Percentiles rank a stretch among this genome's conserved stretches.
Conservation (phyloP, 164 flowering plant genomes). For the Chimonanthus salicifolius region DNA sequence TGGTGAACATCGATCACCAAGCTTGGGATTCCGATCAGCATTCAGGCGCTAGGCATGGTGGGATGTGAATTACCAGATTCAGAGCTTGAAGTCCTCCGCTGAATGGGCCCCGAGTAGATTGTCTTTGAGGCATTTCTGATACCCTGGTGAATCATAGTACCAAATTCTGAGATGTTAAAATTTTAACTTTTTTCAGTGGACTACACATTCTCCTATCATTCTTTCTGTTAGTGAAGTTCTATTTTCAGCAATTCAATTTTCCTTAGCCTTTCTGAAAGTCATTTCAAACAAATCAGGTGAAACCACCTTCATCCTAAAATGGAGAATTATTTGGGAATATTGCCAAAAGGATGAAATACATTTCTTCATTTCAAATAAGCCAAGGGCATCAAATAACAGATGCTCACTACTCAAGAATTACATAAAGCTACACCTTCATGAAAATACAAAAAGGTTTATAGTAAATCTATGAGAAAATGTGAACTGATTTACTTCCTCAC, state of each 20-base stretch:
- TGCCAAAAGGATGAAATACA: too few species aligned
- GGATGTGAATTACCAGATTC: constrained; percentile 55
- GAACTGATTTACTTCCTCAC: not conserved
- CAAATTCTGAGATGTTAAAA: not conserved
- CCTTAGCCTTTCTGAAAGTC: too few species aligned
- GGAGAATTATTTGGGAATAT: too few species aligned
- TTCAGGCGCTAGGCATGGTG: constrained; percentile 23
- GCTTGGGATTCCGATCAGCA: constrained; percentile 57
- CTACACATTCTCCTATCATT: not conserved
- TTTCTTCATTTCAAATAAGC: too few species aligned
- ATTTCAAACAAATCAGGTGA: too few species aligned
- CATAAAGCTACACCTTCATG: not conserved
- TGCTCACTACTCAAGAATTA: not conserved
- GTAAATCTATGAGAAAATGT: not conserved
- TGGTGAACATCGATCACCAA: constrained; percentile 68
- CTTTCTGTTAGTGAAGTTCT: not conserved
- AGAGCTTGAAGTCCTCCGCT: constrained; percentile 51
- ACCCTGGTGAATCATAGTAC: constrained; percentile 6
- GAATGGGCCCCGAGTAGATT: constrained; percentile 48
- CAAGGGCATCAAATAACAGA: too few species aligned
- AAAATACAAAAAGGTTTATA: not conserved
- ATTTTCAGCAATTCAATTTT: not conserved
- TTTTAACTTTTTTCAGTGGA: not conserved
- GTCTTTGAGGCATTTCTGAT: constrained; percentile 66
- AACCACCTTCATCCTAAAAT: not conserved